Percentiles rank a stretch among this genome's conserved stretches.
Conservation (phyloP, 768 basidiomycete genomes). For the Termitomyces sp. region DNA sequence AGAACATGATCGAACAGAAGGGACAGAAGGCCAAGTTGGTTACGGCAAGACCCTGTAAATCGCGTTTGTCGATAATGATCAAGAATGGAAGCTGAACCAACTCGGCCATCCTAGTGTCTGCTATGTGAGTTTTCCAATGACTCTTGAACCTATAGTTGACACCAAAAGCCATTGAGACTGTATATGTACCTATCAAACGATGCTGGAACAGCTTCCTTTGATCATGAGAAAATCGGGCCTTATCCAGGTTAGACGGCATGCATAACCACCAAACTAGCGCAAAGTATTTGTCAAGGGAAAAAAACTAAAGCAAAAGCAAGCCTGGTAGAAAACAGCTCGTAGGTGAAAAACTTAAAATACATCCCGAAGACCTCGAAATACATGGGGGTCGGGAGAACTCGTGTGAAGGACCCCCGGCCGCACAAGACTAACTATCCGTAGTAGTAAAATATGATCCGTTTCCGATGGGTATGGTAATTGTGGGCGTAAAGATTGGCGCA, state of each 20-base stretch:
- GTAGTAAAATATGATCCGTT: conserved; percentile 13
- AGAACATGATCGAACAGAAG: neutral
- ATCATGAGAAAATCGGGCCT: neutral
- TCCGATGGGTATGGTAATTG: conserved; percentile 3
- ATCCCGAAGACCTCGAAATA: conserved; percentile 6
- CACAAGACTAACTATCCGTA: conserved; percentile 13
- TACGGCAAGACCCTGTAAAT: neutral
- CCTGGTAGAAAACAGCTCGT: neutral
- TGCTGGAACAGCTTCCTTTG: neutral
- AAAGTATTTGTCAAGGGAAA: neutral
- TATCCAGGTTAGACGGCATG: neutral
- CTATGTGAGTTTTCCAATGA: neutral
- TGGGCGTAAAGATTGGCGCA: neutral
- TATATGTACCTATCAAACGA: neutral
- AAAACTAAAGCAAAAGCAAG: neutral
- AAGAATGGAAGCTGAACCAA: neutral
- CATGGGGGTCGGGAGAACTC: conserved; percentile 8
- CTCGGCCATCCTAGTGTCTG: neutral
- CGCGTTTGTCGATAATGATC: neutral
- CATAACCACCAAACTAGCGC: neutral
- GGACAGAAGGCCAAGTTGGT: neutral
- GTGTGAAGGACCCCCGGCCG: conserved; percentile 1
- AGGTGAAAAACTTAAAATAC: conserved; percentile 6
- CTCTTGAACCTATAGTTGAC: neutral
- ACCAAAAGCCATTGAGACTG: neutral